Evolutionary conservation across 2,329 filamentous ascomycete genomes (phyloP).

Genomic region (Dendrostoma leiphaemia): DNA sequence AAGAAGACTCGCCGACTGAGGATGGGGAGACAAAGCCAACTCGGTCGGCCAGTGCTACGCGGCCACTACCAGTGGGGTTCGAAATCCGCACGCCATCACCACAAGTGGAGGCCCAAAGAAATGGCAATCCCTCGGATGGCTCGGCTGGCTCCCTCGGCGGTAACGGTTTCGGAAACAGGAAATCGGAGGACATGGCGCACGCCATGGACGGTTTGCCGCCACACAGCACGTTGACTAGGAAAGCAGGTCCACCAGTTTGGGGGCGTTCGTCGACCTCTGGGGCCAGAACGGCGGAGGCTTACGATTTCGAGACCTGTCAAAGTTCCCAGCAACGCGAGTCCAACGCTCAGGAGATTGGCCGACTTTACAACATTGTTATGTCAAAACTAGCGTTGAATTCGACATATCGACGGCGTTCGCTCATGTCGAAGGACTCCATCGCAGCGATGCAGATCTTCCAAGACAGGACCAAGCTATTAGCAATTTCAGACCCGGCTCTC

Average conservation of each 20-base stretch:
- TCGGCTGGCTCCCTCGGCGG: no score
- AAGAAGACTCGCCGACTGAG: not conserved
- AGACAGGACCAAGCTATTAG: conserved; percentile 8
- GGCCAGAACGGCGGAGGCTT: not conserved
- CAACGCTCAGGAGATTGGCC: not conserved
- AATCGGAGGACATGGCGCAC: no score
- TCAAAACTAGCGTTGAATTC: not conserved
- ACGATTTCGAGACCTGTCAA: not conserved
- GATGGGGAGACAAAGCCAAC: not conserved
- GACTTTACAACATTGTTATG: not conserved
- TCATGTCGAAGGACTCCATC: not conserved
- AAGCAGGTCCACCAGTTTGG: no score
- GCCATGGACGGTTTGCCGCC: no score
- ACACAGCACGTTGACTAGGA: no score
- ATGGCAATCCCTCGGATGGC: not conserved
- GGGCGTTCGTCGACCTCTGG: no score
- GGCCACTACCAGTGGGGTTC: not conserved
- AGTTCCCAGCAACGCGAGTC: not conserved
- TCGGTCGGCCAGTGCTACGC: not conserved
- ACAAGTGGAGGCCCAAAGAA: not conserved
- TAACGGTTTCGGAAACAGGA: not conserved
- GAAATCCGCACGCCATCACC: not conserved
- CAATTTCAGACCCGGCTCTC: conserved; percentile 3
- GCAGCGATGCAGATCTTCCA: not conserved
- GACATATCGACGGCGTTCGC: not conserved